Base-by-base conservation (phyloP, 2,329 filamentous ascomycete genomes). In the Talaromyces albobiverticillius region DNA sequence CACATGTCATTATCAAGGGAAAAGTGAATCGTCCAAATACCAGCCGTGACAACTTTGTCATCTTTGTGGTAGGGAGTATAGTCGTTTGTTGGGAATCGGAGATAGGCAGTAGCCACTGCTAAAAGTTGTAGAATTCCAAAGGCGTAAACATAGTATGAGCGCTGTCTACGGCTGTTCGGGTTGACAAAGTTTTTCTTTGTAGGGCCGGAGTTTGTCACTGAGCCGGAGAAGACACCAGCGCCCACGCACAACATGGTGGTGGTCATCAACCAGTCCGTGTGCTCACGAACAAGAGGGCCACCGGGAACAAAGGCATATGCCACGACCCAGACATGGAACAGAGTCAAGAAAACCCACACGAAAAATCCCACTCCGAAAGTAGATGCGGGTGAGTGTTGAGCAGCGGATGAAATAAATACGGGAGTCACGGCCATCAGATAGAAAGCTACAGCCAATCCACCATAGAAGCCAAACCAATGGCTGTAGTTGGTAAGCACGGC, bases 1-100 rank as follows among this genome's bases (percentile, higher is more conserved):
- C 91, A 97, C 92, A 97, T 96, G 70, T 96, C 89, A 64, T 99
- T 97, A 75, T 99, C 94, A 18, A 99, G 84, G 13, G 89, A 92
- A 71, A 99, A 99, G 75, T 99, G 94, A 53, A 97, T 92, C 0
- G 94, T 99, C 94, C 94, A 99, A 70, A 99, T 97, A 62, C 94
- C 94, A 1, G 91, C 90, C 0, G 95, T 97, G 56, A 96, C 81
- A 51, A 95, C 76, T 62, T 94, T 94, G 59, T 92, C 88, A 51
- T 96, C 85, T 34, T 84, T 82, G 68, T 99, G 93, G 71, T 97
- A 92, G 0, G 94, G 89, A 53, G 83, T 84, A 76, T 96, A 95
- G 74, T 97, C 86, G 68, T 96, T 93, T 2, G 86, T 87, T 0
- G 94, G 94, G 78, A 97, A 96, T 58, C 94, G 90, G 51, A 92